Conservation (phyloP, 1,284 basidiomycete species). For the Pyrrhoderma noxium region DNA sequence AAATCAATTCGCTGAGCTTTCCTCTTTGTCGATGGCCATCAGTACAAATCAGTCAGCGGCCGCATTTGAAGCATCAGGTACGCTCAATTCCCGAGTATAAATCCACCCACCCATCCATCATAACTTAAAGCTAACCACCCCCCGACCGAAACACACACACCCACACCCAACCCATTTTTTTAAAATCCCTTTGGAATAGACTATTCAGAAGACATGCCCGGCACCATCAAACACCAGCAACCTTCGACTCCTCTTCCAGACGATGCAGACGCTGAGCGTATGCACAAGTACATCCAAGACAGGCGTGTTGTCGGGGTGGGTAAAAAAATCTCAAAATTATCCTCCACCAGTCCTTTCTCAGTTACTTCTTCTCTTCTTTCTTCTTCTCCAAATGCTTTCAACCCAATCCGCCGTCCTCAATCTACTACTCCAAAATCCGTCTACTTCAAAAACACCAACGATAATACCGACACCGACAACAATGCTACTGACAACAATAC, state of each 20-base stretch:
- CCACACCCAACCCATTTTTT: too few relatives aligned
- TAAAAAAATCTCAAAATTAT: constrained; percentile 19
- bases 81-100: neutral
- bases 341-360: constrained; percentile 9
- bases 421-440: neutral
- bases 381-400: constrained; percentile 2
- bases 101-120: too few relatives aligned
- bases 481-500: constrained; percentile 5
- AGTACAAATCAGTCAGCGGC: constrained; percentile 5
- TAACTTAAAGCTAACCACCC: too few relatives aligned
- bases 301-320: constrained; percentile 68
- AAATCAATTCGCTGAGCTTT: too few relatives aligned
- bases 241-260: constrained; percentile 24
- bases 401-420: neutral
- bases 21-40: constrained; percentile 3
- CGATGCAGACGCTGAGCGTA: constrained; percentile 50
- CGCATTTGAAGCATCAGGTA: constrained; percentile 6
- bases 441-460: neutral
- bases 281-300: constrained; percentile 61
- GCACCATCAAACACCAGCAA: neutral
- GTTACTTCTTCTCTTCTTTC: constrained; percentile 3
- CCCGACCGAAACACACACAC: too few relatives aligned
- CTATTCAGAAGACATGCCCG: constrained; percentile 12
- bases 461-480: too few relatives aligned
- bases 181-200: too few relatives aligned